Percentiles rank a stretch among this genome's conserved stretches.
Conservation (phyloP, 78 protist genomes). For the Dictyostelium capitatum region DNA sequence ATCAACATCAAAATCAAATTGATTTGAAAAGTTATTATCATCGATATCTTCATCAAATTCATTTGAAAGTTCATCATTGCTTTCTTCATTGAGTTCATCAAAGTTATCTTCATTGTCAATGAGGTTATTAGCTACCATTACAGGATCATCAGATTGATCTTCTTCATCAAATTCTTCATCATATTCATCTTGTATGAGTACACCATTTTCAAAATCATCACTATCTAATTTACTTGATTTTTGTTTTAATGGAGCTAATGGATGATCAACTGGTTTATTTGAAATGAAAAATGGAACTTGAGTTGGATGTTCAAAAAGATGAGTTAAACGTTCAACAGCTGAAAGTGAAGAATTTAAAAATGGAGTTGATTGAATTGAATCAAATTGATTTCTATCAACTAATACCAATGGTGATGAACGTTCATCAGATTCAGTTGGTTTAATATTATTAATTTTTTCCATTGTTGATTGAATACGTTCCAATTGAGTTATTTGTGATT, state of each 20-base stretch:
- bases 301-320: not conserved
- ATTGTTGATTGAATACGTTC: not conserved
- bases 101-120: not conserved
- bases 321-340: not conserved
- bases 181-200: not conserved
- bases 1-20: not conserved
- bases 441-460: not conserved
- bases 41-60: not conserved
- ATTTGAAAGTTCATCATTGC: not conserved
- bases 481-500: not conserved
- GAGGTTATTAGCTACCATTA: not conserved
- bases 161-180: not conserved
- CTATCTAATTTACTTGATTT: not conserved
- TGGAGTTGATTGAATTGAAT: constrained; percentile 51
- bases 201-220: not conserved
- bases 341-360: not conserved
- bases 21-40: not conserved
- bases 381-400: constrained; percentile 28
- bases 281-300: constrained; percentile 22
- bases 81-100: not conserved
- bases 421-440: not conserved
- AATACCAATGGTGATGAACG: constrained; percentile 31
- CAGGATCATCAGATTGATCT: not conserved
- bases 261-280: not conserved
- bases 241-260: not conserved